Evolutionary conservation across 768 basidiomycete genomes (phyloP).

Genomic region (Tricholomella constricta): DNA sequence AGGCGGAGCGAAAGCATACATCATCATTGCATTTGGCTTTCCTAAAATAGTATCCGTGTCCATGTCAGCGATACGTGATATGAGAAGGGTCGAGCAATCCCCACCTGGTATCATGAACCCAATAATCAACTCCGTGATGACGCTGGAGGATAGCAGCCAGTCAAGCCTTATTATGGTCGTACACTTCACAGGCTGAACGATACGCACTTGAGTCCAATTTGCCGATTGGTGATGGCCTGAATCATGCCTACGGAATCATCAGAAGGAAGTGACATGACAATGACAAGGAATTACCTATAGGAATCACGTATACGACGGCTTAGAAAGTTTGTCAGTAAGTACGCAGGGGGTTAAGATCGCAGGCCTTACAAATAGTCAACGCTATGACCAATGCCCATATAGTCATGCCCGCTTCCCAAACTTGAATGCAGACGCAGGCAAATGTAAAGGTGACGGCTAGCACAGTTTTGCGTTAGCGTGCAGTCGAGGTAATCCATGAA

Average conservation of each 20-base stretch:
- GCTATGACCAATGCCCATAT: conserved; percentile 67
- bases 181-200: background rate
- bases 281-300: conserved; percentile 52
- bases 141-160: conserved; percentile 34
- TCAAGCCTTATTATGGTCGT: background rate
- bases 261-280: background rate
- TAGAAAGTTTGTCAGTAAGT: conserved; percentile 1
- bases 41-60: conserved; percentile 46
- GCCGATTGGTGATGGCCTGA: conserved; percentile 80
- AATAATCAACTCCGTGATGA: conserved; percentile 74
- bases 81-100: conserved; percentile 9
- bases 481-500: background rate
- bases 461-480: background rate
- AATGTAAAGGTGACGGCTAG: conserved; percentile 58
- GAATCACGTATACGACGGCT: conserved; percentile 64
- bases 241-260: conserved; percentile 51
- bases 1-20: conserved; percentile 37
- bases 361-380: conserved; percentile 41
- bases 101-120: conserved; percentile 54
- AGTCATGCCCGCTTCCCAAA: conserved; percentile 69
- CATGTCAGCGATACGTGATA: conserved; percentile 1
- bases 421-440: conserved; percentile 57
- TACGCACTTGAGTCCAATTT: conserved; percentile 55
- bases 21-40: conserved; percentile 75
- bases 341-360: conserved; percentile 1